phyloP scores from a whole-genome alignment of 805 yeast species.

The Nakazawaea wyomingensis region DNA sequence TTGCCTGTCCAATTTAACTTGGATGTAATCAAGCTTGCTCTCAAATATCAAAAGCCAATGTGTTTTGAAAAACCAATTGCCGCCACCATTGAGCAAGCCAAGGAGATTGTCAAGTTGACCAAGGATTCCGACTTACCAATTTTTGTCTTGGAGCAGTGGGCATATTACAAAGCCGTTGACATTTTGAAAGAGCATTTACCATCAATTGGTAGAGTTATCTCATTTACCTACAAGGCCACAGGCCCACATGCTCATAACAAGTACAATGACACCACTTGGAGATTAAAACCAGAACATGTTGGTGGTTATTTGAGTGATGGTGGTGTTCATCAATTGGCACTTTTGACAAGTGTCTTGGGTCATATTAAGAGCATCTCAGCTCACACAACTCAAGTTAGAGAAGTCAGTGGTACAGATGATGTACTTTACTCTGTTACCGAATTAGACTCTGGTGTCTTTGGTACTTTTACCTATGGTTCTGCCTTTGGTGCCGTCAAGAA shows the following conservation, averaged over 20 bases:
- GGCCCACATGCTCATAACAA: conserved; percentile 57
- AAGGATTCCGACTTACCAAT: conserved; percentile 42
- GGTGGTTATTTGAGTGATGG: conserved; percentile 94
- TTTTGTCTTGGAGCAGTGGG: conserved; percentile 82
- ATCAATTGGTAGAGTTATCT: conserved; percentile 66
- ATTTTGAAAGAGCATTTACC: conserved; percentile 53
- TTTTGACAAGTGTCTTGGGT: conserved; percentile 80
- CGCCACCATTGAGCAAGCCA: conserved; percentile 76
- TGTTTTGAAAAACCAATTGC: conserved; percentile 90
- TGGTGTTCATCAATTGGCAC: conserved; percentile 93
- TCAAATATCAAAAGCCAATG: conserved; percentile 72
- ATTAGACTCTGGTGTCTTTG: conserved; percentile 58
- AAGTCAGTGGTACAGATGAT: conserved; percentile 79
- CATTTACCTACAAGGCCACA: conserved; percentile 69
- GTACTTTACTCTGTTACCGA: conserved; percentile 66
- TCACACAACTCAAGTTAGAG: conserved; percentile 68
- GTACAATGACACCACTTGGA: conserved; percentile 74
- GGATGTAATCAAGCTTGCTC: conserved; percentile 62
- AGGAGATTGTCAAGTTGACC: conserved; percentile 66
- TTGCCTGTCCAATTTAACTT: conserved; percentile 84
- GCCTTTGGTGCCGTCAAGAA: conserved; percentile 81
- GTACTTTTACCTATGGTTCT: conserved; percentile 84
- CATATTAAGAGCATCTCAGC: conserved; percentile 67
- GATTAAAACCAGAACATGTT: conserved; percentile 83
- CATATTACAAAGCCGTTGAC: conserved; percentile 56